Conservation (phyloP, 768 basidiomycete species). For the Lentinula raphanica region DNA sequence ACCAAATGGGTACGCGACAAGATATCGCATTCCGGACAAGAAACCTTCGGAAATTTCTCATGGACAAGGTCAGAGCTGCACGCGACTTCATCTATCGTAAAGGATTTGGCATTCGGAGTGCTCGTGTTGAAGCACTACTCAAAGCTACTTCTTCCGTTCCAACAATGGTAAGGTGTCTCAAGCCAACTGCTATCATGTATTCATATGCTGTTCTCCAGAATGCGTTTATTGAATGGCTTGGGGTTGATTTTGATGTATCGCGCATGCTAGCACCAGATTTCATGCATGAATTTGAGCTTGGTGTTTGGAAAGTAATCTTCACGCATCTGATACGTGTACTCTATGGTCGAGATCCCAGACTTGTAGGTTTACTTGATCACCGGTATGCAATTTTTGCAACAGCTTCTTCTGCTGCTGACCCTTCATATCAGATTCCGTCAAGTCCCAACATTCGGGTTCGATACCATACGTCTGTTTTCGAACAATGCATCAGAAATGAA, state of each 20-base stretch:
- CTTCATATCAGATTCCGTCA: slow-evolving; percentile 8
- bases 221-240: slow-evolving; percentile 18
- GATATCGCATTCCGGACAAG: neutral
- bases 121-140: slow-evolving; percentile 11
- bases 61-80: slow-evolving; percentile 2
- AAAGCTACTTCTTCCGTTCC: slow-evolving; percentile 14
- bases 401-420: too few relatives aligned
- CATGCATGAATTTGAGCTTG: slow-evolving; percentile 35
- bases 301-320: slow-evolving; percentile 34
- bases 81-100: slow-evolving; percentile 9
- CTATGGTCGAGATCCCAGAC: slow-evolving; percentile 19
- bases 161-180: slow-evolving; percentile 1
- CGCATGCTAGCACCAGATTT: slow-evolving; percentile 28
- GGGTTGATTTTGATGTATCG: slow-evolving; percentile 18
- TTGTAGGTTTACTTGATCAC: slow-evolving; percentile 17
- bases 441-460: slow-evolving; percentile 9
- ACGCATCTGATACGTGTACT: slow-evolving; percentile 31
- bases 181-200: neutral
- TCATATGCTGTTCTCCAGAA: slow-evolving; percentile 14
- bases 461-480: slow-evolving; percentile 25
- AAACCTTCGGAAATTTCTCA: neutral
- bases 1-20: slow-evolving; percentile 19
- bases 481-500: slow-evolving; percentile 22
- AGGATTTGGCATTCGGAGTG: neutral
- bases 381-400: too few relatives aligned